Base-by-base conservation (phyloP, 2,329 filamentous ascomycete genomes). In the Fusarium pseudonygamai region DNA sequence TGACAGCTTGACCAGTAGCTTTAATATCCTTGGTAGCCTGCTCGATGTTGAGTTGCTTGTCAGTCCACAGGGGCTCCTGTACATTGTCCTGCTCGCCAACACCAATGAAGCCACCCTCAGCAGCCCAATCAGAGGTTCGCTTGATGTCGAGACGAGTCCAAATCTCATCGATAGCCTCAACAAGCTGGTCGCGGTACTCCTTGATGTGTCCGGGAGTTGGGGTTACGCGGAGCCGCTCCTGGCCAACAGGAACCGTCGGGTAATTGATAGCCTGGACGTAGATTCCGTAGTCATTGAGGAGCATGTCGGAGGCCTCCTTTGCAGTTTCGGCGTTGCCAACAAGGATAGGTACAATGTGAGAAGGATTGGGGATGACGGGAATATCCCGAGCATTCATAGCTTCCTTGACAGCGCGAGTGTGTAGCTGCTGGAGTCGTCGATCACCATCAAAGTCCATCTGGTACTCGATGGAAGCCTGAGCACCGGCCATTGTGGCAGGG, bases 261-360 rank as follows among this genome's bases (percentile, higher is more conserved):
- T 98, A 98, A 86, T 99, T 99, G 88, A 99, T 98, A 62, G 94
- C 95, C 85, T 99, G 96, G 32, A 99, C 96, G 81, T 99, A 99
- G 80, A 99, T 98, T 70, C 91, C 90, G 86, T 97, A 93, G 75
- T 97, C 93, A 75, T 93, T 91, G 20, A 99, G 89, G 28, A 99
- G 90, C 86, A 97, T 91, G 81, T 99, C 96, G 30, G 94, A 97
- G 13, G 96, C 96, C 77, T 92, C 88, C 87, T 96, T 98, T 67
- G 96, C 96, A 45, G 97, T 86, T 83, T 96, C 95, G 52, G 96
- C 96, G 79, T 97, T 96, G 67, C 96, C 96, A 56, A 99, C 96
- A 18, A 99, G 88, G 61, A 98, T 89, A 8, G 96, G 96, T 59
- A 99, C 89, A 79, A 99, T 99, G 85, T 99, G 96, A 56, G 93